A percentile compares a stretch with the other conserved stretches of the same genome.
phyloP scores from a whole-genome alignment of 2,329 filamentous ascomycete genomes.

The Ophioceras dolichostomum region DNA sequence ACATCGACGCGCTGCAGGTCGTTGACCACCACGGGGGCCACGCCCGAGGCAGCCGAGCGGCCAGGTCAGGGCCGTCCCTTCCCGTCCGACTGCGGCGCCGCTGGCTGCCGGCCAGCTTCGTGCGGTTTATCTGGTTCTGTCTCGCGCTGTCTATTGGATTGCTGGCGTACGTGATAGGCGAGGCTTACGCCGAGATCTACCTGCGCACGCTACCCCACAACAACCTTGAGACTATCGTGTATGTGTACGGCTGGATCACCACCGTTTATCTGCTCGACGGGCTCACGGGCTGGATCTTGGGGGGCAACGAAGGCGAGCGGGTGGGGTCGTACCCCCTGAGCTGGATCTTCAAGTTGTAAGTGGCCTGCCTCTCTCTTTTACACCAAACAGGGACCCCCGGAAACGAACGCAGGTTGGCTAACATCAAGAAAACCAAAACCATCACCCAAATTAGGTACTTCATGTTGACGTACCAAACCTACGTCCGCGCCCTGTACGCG shows the following conservation, averaged over 20 bases:
- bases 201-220: conserved; percentile 53
- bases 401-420: too few relatives aligned
- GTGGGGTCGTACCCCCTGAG: conserved; percentile 59
- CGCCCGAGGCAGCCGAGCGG: too few relatives aligned
- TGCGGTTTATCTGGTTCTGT: conserved; percentile 60
- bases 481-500: conserved; percentile 56
- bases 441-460: too few relatives aligned
- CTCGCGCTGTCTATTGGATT: conserved; percentile 49
- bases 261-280: conserved; percentile 54
- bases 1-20: conserved; percentile 11
- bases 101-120: conserved; percentile 55
- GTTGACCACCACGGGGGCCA: too few relatives aligned
- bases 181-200: conserved; percentile 58
- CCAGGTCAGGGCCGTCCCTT: conserved; percentile 13
- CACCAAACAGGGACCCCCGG: too few relatives aligned
- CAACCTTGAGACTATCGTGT: conserved; percentile 54
- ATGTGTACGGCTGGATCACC: conserved; percentile 58
- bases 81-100: conserved; percentile 31
- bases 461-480: conserved; percentile 59
- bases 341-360: conserved; percentile 59
- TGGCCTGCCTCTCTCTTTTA: conserved; percentile 6
- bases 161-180: conserved; percentile 54
- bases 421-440: too few relatives aligned
- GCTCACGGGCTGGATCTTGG: conserved; percentile 54
- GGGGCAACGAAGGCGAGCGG: conserved; percentile 51